phyloP scores from a whole-genome alignment of 1,284 basidiomycete genomes.

The Peniophora sp. region DNA sequence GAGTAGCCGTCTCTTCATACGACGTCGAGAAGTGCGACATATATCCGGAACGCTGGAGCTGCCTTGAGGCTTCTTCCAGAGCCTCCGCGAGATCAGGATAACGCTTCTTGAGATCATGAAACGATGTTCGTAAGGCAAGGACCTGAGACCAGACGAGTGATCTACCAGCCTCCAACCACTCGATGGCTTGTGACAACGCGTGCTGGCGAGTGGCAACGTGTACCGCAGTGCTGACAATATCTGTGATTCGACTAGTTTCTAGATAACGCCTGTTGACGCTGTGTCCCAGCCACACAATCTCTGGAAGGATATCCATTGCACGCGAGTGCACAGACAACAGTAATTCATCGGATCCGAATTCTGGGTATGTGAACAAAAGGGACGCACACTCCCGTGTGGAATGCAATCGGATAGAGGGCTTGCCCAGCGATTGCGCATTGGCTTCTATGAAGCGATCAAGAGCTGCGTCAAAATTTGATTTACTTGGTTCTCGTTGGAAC shows the following conservation, averaged over 20 bases:
- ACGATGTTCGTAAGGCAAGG: not conserved
- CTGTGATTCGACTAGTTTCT: not conserved
- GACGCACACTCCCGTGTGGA: not conserved
- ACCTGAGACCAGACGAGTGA: not conserved
- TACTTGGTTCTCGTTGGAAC: not conserved
- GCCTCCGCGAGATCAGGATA: not conserved
- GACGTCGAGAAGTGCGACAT: too few species aligned
- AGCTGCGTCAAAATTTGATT: conserved; percentile 18
- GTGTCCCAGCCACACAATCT: not conserved
- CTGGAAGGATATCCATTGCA: conserved; percentile 11
- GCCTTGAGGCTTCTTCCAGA: not conserved
- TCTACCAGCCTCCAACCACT: not conserved
- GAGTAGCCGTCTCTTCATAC: not conserved
- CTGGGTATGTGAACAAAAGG: not conserved
- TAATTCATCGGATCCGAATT: not conserved
- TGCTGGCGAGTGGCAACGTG: not conserved
- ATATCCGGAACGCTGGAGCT: not conserved
- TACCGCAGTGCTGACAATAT: not conserved
- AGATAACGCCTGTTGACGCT: not conserved
- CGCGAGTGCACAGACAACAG: not conserved
- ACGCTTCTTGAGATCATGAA: not conserved
- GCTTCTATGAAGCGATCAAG: conserved; percentile 15
- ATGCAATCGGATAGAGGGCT: conserved; percentile 18
- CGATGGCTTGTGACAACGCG: not conserved
- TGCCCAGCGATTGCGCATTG: conserved; percentile 8